Base-by-base conservation (phyloP, 2,329 filamentous ascomycete species). In the Fusarium decemcellulare region DNA sequence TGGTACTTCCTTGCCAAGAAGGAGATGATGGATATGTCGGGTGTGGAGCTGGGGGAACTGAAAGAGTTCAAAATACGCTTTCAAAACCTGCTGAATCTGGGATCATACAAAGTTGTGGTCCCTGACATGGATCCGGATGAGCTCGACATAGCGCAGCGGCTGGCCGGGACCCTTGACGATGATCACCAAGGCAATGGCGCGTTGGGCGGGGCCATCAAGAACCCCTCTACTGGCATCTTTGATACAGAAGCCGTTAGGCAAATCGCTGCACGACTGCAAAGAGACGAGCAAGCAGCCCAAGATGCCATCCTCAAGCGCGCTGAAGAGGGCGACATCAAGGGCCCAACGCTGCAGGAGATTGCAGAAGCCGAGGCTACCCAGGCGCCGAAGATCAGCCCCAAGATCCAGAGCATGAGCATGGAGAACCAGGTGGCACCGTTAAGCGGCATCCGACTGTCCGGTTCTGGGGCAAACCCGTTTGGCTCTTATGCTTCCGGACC, bases 1-100 rank as follows among this genome's bases (percentile, higher is more conserved):
- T 67, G 63, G 54, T 71, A 57, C 29, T 67, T 71, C 39, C 56
- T 74, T 8, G 69, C 72, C 4, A 74, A 71, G 36, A 70, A 65
- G 29, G 69, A 72, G 36, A 71, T 73, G 71, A 36, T 72, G 50
- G 65, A 36, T 12, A 42, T 69, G n/a, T 58, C 59, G 29, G 70
- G 68, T 3, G 8, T 30, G 6, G 37, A 61, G 14, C 50, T 73
- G 14, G 37, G 42, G 12, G 12, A 59, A 2, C 40, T 74, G 16
- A 37, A 54, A 9, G 44, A 66, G 16, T 73, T 74, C 39, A 67
- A 67, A 55, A 44, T 1, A 9, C 56, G 56, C 11, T 67, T 70
- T 40, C 16, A 65, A 10, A n/a, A 23, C 6, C 8, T 61, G 15
- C 27, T 72, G 27, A 53, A 67, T 7, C 42, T 74, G 2, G 63